Percentiles rank a stretch among this genome's conserved stretches.
Evolutionary conservation across 2,329 filamentous ascomycete species (phyloP).

Genomic region (Dichotomopilus funicola): DNA sequence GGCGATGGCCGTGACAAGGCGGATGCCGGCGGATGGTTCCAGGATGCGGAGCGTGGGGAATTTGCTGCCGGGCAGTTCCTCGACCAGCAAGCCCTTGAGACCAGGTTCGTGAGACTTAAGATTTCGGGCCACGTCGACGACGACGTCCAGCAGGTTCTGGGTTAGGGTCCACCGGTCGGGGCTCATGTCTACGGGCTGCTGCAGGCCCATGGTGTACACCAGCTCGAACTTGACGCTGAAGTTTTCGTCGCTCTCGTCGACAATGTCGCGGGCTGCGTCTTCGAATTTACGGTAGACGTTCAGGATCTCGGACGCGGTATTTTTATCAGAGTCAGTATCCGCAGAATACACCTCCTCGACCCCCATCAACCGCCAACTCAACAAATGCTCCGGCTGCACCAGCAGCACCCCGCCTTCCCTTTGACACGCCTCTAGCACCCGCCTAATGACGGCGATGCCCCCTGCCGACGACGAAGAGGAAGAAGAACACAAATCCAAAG

Average conservation of each 20-base stretch:
- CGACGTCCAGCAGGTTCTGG: conserved; percentile 44
- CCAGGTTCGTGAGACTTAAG: conserved; percentile 34
- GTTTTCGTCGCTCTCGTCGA: conserved; percentile 58
- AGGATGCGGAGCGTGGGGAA: conserved; percentile 48
- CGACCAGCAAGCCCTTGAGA: conserved; percentile 36
- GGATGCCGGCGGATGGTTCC: conserved; percentile 24
- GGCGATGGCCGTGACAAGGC: conserved; percentile 32
- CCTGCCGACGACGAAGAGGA: conserved; percentile 29
- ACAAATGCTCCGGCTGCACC: conserved; percentile 54
- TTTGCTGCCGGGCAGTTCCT: conserved; percentile 32
- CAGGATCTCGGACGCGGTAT: conserved; percentile 42
- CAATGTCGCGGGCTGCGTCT: conserved; percentile 47
- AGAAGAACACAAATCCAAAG: no score
- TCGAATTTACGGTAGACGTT: conserved; percentile 45
- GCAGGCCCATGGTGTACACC: conserved; percentile 49
- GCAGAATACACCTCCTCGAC: no score
- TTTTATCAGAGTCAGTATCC: no score
- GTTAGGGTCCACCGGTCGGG: conserved; percentile 51
- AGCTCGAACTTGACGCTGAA: conserved; percentile 49
- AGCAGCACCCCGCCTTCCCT: conserved; percentile 48
- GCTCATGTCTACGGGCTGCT: conserved; percentile 44
- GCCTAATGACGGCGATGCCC: conserved; percentile 32
- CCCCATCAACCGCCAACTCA: conserved; percentile 59
- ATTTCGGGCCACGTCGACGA: conserved; percentile 29
- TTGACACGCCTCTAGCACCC: conserved; percentile 34